Evolutionary conservation across 1,284 basidiomycete species (phyloP), one percentile per base, ranked within the genome.

Genomic region (Apiotrichum sp.): DNA sequence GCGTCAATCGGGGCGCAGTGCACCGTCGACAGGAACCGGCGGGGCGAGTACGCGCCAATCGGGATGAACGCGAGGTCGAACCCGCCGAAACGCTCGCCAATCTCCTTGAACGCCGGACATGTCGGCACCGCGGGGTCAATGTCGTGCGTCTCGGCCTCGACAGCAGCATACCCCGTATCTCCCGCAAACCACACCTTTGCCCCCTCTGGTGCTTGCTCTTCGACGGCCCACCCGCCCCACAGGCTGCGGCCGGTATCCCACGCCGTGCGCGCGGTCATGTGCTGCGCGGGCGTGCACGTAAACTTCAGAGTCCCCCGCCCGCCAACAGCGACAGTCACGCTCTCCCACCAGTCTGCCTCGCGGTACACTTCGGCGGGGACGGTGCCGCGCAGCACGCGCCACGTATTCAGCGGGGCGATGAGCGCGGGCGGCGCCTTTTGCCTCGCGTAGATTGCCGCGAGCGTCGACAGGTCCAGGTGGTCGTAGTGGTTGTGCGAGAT

Each of bases 321-420:
- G 31, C 57, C 56, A 2, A 70, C 69, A 0, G 35, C 51, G 8
- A 72, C 53, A 7, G 53, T 51, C 9, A 65, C 47, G 6, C 59
- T 62, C 58, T 85, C 82, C 84, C 86, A 87, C 86, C 86, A 88
- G 72, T 88, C 86, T 59, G 86, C 76, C 64, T 81, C 81, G 58
- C 84, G 80, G 14, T 82, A 76, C 40, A 50, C n/a, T n/a, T 50
- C 14, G 77, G 75, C 36, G 56, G 65, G 45, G 2, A 68, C 48
- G 2, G 53, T 56, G 79, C 68, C 45, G 67, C 74, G 50, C n/a
- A 75, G 63, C 66, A 83, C 81, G 65, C 77, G 81, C 5, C 66
- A 50, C 0, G 70, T 78, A 74, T 87, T 87, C 33, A 87, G 78
- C 0, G 84, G 83, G 0, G 84, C 80, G 66, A 87, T 84, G 62